Base-by-base conservation (phyloP, 306 rosid species). In the Rosa chinensis region DNA sequence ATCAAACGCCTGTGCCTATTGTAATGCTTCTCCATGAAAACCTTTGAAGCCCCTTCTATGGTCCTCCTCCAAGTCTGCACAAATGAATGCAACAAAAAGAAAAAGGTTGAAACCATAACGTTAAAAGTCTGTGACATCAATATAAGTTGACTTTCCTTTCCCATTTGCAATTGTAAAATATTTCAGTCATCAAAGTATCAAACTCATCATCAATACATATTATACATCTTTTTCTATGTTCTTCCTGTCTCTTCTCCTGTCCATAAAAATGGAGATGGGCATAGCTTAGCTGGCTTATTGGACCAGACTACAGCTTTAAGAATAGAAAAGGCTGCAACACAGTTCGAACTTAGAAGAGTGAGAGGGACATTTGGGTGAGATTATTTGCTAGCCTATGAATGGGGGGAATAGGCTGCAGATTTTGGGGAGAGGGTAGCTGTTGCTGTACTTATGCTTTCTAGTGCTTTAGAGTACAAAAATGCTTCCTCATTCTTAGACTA, bases 21-120 rank as follows among this genome's bases (percentile, higher is more conserved):
- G 82, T 91, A 95, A 76, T 95, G 99, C 77, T 88, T 92, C 84
- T 92, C 99, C 74, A 89, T 84, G 80, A 95, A 89, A 62, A 90
- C 88, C 85, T 86, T 91, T 52, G 97, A 95, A 21, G 97, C 97
- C 37, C 95, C 94, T 84, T 92, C 90, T 6, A 91, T 85, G 21
- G 97, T 89, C 86, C 86, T 90, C 58, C 89, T 89, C 99, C 97
- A 95, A 63, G 95, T 87, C 99, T 92, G 86, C 85, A 69, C 75
- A 42, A 66, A 45, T 20, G 48, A 45, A 50, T 16, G 77, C 9
- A 47, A 61, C 18, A 43, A 2, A 16, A 73, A 61, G 28, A 59
- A n/a, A 49, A 12, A 5, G 6, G 23, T 28, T n/a, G 21, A 9
- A 5, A 45, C 12, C 39, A 16, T 17, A 16, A 25, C 49, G 61